A percentile compares a stretch with the other conserved stretches of the same genome.
Conservation (phyloP, 352 stramenopile genomes). For the Globisporangium canariense region DNA sequence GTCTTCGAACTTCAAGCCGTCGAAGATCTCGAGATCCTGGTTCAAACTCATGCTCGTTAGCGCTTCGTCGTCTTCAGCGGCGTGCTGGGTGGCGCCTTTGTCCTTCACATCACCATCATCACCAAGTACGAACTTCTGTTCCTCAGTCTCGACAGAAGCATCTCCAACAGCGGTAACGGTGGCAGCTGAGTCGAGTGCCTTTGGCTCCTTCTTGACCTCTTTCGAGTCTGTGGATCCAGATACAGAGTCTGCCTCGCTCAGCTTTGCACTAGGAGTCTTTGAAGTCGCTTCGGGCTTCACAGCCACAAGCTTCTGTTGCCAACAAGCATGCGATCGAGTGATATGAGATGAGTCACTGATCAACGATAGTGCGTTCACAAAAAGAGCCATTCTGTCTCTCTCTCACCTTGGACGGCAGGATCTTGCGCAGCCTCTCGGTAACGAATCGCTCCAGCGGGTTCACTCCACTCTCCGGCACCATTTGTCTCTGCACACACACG, state of each 20-base stretch:
- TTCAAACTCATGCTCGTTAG: constrained; percentile 75
- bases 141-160: not conserved
- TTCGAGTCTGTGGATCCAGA: constrained; percentile 31
- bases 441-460: constrained; percentile 42
- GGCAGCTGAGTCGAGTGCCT: not conserved
- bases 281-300: not conserved
- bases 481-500: constrained; percentile 24
- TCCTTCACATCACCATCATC: constrained; percentile 11
- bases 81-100: not conserved
- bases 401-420: constrained; percentile 42
- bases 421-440: constrained; percentile 39
- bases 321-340: not conserved
- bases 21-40: constrained; percentile 80
- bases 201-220: constrained; percentile 31
- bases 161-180: not conserved
- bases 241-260: constrained; percentile 16
- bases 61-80: constrained; percentile 49
- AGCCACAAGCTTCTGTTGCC: constrained; percentile 10
- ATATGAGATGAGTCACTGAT: not conserved
- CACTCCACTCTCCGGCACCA: constrained; percentile 18
- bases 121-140: not conserved
- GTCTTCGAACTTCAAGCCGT: constrained; percentile 84
- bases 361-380: too few species aligned
- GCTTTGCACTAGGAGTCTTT: constrained; percentile 3
- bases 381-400: too few species aligned